These are phyloP conservation scores for Amylostereum areolatum DNA, from an alignment of 1,284 basidiomycete genomes.

Conservation along the genomic window DNA sequence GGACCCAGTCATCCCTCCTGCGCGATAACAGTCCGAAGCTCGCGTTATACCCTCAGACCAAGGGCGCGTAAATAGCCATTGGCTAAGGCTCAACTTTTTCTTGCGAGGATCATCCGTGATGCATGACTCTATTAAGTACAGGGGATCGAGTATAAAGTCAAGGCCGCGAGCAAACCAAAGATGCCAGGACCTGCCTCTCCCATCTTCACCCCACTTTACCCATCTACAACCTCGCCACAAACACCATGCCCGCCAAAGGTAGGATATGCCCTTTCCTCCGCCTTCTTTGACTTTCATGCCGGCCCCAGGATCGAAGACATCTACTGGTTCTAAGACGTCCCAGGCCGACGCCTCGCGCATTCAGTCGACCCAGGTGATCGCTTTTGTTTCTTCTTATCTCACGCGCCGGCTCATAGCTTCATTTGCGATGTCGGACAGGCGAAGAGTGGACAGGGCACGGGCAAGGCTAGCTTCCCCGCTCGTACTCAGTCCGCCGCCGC, in stretches of 20 bases:
- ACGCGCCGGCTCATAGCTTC: not conserved
- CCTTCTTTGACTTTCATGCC: not conserved
- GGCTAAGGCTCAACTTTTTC: not conserved
- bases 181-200: not conserved
- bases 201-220: not conserved
- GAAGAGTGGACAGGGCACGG: conserved; percentile 23
- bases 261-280: not conserved
- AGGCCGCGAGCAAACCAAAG: not conserved
- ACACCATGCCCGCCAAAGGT: not conserved
- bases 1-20: not conserved
- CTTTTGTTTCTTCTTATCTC: not conserved
- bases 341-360: conserved; percentile 22
- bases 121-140: not conserved
- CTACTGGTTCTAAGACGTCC: conserved; percentile 14
- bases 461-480: conserved; percentile 24
- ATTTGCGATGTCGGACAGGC: conserved; percentile 14
- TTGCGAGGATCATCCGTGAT: not conserved
- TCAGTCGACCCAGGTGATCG: conserved; percentile 25
- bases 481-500: conserved; percentile 23
- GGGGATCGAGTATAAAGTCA: not conserved
- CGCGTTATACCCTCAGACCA: not conserved
- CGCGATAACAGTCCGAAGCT: not conserved
- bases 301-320: not conserved
- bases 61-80: not conserved
- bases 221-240: not conserved